Base-by-base conservation (phyloP, 129 eudicot species). In the Deinandra increscens region DNA sequence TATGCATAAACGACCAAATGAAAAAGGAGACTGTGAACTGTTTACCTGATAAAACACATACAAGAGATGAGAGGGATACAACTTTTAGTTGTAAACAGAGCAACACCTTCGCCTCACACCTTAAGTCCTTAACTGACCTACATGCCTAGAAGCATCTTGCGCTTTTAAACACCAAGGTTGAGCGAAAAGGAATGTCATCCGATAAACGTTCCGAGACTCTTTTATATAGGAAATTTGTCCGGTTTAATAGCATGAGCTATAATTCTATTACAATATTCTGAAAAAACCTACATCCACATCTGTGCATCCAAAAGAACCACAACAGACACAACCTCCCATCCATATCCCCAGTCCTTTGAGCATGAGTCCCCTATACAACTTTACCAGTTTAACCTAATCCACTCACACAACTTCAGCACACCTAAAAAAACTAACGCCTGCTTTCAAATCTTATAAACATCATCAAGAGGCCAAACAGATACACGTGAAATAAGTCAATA, bases 321-420 rank as follows among this genome's bases (percentile, higher is more conserved):
- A 38, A 7, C 3, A 66, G 9, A 46, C 42, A 31, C 60, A 66
- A 46, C 43, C 43, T 46, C 38, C n/a, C 50, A 54, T 22, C 55
- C 56, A 56, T 39, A 41, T 53, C n/a, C 3, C 43, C 66, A 56
- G 12, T 23, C 50, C 34, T 23, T 39, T n/a, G 8, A 70, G 26
- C 50, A 50, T 37, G 37, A 49, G 17, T 67, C 14, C 50, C 10
- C 14, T 26, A 55, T 8, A 22, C 53, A 19, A 69, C 64, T 69
- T 37, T 54, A 51, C 53, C 50, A 69, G 53, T 69, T 37, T 54
- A 51, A 39, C 50, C 53, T 53, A 54, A 69, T 10, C 50, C 51
- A 11, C 9, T 45, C 10, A 14, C 15, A 43, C 54, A 44, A 29
- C 29, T 66, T 58, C 58, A 68, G 8, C 18, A 33, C 29, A 49